A percentile compares a stretch with the other conserved stretches of the same genome.
Conservation (phyloP, 1,284 basidiomycete species). For the Ustilago vetiveriae region DNA sequence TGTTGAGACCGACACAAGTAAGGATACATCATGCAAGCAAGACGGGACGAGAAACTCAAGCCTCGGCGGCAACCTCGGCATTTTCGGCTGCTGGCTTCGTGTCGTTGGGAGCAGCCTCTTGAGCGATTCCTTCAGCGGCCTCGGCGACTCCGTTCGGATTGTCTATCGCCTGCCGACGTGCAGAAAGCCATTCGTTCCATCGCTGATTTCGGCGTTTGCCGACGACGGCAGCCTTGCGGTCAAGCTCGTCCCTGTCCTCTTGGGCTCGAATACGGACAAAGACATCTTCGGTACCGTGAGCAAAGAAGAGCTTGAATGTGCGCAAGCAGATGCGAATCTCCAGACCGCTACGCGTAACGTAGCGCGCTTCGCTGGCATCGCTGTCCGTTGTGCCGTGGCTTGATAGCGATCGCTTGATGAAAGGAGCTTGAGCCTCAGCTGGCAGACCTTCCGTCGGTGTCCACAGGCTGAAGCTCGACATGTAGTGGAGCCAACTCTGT, state of each 20-base stretch:
- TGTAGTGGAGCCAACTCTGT: constrained; percentile 87
- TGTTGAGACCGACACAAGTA: background rate
- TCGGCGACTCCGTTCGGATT: constrained; percentile 16
- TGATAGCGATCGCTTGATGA: constrained; percentile 54
- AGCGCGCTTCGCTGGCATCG: constrained; percentile 44
- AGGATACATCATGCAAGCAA: constrained; percentile 8
- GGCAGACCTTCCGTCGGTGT: constrained; percentile 65
- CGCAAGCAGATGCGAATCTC: constrained; percentile 68
- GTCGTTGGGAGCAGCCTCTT: constrained; percentile 22
- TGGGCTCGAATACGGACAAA: constrained; percentile 58
- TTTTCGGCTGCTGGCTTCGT: constrained; percentile 4
- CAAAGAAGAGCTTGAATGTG: constrained; percentile 69
- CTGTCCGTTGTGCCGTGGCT: constrained; percentile 34
- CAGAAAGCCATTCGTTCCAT: constrained; percentile 55
- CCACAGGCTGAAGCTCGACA: constrained; percentile 78
- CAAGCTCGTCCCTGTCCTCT: constrained; percentile 28
- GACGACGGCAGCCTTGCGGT: constrained; percentile 27
- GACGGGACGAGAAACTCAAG: background rate
- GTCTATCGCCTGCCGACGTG: constrained; percentile 50
- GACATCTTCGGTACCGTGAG: constrained; percentile 67
- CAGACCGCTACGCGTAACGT: constrained; percentile 72
- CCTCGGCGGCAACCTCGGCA: constrained; percentile 14
- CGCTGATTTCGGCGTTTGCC: constrained; percentile 27
- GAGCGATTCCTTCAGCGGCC: constrained; percentile 4
- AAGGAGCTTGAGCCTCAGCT: constrained; percentile 58